Percentiles rank a stretch among this genome's conserved stretches.
Evolutionary conservation across 129 eudicot species (phyloP).

Genomic region (Apium graveolens): DNA sequence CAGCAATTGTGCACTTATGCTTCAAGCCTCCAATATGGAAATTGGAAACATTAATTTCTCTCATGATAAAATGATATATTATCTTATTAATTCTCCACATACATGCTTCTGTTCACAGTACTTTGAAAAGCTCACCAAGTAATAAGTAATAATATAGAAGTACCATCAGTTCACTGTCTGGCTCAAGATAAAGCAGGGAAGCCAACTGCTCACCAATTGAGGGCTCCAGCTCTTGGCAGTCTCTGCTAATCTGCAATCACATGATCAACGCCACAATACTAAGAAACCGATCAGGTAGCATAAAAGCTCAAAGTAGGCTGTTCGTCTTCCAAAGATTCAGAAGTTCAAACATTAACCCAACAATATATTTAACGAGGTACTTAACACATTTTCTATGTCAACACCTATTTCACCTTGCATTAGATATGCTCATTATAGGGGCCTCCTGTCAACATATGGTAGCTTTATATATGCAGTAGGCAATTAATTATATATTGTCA

Average conservation of each 20-base stretch:
- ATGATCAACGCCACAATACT: conserved; percentile 2
- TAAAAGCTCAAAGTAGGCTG: background rate
- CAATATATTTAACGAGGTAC: background rate
- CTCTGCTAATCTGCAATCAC: conserved; percentile 80
- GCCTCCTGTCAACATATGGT: background rate
- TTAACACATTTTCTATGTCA: background rate
- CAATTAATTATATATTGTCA: background rate
- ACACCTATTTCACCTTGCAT: background rate
- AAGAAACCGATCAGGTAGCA: background rate
- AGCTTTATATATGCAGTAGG: background rate
- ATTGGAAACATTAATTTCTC: background rate
- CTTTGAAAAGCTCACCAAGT: background rate
- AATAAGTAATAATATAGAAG: background rate
- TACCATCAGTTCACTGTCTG: conserved; percentile 99
- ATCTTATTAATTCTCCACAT: background rate
- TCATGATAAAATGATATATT: background rate
- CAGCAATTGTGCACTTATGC: background rate
- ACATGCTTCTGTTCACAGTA: background rate
- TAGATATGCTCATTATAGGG: background rate
- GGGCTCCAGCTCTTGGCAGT: conserved; percentile 94
- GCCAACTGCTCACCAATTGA: conserved; percentile 94
- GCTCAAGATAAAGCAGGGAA: conserved; percentile 85
- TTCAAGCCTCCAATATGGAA: background rate
- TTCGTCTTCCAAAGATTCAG: background rate
- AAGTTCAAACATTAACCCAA: background rate